Evolutionary conservation across 2,329 filamentous ascomycete genomes (phyloP).

Genomic region (Hansfordia pulvinata): DNA sequence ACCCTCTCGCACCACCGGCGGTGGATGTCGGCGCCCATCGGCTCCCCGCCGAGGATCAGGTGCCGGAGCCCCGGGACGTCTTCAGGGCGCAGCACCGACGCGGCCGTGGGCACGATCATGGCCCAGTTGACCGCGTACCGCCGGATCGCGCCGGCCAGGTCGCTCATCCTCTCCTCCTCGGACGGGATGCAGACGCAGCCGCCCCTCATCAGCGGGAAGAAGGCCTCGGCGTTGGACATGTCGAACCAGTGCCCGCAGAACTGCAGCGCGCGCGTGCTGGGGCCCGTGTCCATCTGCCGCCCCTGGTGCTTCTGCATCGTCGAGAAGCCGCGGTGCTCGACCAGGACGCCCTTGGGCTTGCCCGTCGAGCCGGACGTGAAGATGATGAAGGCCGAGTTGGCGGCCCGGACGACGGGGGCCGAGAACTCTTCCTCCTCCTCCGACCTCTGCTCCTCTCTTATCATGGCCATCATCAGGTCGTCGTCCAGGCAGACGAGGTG

Average conservation of each 20-base stretch:
- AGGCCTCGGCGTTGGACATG: slow-evolving; percentile 20
- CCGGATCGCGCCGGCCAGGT: slow-evolving; percentile 4
- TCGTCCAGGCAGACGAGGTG: too few species aligned
- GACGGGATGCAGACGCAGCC: slow-evolving; percentile 18
- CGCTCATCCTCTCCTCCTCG: slow-evolving; percentile 18
- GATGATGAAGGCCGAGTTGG: slow-evolving; percentile 18
- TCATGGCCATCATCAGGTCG: too few species aligned
- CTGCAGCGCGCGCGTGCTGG: slow-evolving; percentile 6
- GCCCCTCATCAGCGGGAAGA: slow-evolving; percentile 15
- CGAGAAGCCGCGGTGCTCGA: slow-evolving; percentile 8
- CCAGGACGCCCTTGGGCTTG: slow-evolving; percentile 30
- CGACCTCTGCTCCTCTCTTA: too few species aligned
- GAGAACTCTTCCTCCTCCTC: too few species aligned
- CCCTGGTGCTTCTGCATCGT: slow-evolving; percentile 6
- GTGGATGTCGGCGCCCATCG: too few species aligned
- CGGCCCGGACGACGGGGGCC: background rate
- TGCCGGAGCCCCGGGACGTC: too few species aligned
- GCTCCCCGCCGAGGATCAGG: too few species aligned
- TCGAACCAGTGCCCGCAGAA: slow-evolving; percentile 21
- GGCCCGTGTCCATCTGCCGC: slow-evolving; percentile 4
- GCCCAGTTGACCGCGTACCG: too few species aligned
- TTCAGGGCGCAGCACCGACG: too few species aligned
- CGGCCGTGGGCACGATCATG: too few species aligned
- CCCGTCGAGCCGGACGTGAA: slow-evolving; percentile 39
- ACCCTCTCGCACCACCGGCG: too few species aligned